phyloP scores from a whole-genome alignment of 768 basidiomycete genomes.

The Mrakia gelida region DNA sequence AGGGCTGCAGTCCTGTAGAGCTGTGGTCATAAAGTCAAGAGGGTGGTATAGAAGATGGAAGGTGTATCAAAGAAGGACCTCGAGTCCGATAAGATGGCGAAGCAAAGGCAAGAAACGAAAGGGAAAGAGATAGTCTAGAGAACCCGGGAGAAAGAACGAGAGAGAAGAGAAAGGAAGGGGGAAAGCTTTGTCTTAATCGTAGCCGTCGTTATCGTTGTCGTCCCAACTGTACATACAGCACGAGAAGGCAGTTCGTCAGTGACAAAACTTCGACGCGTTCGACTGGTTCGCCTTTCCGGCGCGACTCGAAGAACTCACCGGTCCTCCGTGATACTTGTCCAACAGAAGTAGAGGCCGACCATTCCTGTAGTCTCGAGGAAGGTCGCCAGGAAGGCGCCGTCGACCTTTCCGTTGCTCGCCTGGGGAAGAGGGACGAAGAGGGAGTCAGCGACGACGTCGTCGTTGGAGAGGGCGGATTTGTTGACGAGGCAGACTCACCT shows the following conservation, averaged over 20 bases:
- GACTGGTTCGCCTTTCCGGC: not conserved
- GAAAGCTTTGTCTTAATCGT: not conserved
- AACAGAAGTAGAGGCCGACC: conserved; percentile 55
- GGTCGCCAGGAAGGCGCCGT: conserved; percentile 83
- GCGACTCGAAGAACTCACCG: not conserved
- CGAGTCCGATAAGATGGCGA: no score
- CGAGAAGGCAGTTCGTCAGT: not conserved
- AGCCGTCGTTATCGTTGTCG: not conserved
- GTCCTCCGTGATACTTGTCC: conserved; percentile 10
- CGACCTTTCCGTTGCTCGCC: conserved; percentile 60
- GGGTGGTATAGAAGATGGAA: no score
- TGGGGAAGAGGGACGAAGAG: conserved; percentile 15
- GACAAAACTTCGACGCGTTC: not conserved
- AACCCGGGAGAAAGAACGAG: not conserved
- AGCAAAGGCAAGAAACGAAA: not conserved
- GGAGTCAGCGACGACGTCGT: not conserved
- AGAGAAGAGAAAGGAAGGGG: not conserved
- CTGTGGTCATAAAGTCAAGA: no score
- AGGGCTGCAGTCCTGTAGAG: no score
- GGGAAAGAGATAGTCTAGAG: not conserved
- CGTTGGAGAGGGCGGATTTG: not conserved
- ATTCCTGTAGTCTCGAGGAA: conserved; percentile 73
- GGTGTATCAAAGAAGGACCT: no score
- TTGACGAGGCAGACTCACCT: conserved; percentile 45
- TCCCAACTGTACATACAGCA: not conserved